Conservation (phyloP, 768 basidiomycete genomes). For the Lactarius hatsudake region DNA sequence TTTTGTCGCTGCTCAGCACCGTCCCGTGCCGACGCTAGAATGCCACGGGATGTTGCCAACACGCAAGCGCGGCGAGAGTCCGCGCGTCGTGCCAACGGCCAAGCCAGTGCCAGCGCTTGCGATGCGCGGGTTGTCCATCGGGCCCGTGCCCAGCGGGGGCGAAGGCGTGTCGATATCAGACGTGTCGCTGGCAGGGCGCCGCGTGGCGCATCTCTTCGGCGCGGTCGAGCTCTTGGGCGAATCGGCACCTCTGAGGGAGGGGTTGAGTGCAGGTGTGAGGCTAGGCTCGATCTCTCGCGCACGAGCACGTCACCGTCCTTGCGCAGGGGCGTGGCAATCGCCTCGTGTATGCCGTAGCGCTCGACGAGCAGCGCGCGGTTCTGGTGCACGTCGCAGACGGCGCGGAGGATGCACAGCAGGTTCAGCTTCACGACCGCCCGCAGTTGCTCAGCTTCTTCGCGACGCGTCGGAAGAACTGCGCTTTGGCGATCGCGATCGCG, state of each 20-base stretch:
- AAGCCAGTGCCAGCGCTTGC: slow-evolving; percentile 36
- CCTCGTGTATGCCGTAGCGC: slow-evolving; percentile 73
- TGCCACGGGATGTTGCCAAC: slow-evolving; percentile 67
- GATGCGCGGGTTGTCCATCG: slow-evolving; percentile 31
- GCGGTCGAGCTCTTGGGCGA: slow-evolving; percentile 44
- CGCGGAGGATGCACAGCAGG: slow-evolving; percentile 76
- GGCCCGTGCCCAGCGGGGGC: slow-evolving; percentile 29
- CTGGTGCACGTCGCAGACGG: slow-evolving; percentile 89
- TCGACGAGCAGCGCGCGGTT: slow-evolving; percentile 80
- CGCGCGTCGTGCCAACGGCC: not conserved
- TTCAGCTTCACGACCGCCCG: slow-evolving; percentile 88
- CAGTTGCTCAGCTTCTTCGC: slow-evolving; percentile 73
- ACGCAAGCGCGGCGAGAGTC: slow-evolving; percentile 45
- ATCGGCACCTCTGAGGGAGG: slow-evolving; percentile 37
- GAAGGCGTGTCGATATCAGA: slow-evolving; percentile 36
- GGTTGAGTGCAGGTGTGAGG: slow-evolving; percentile 67
- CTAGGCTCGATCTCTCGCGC: slow-evolving; percentile 79
- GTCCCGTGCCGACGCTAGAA: slow-evolving; percentile 22
- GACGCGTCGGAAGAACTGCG: slow-evolving; percentile 83
- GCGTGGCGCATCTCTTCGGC: slow-evolving; percentile 51
- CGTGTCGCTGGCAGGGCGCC: slow-evolving; percentile 71
- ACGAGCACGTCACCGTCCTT: slow-evolving; percentile 91
- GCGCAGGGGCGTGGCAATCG: slow-evolving; percentile 76
- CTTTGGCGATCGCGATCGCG: slow-evolving; percentile 73
- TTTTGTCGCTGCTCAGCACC: not conserved